Base-by-base conservation (phyloP, 108 stramenopile species). In the Phaeodactylum tricornutum region DNA sequence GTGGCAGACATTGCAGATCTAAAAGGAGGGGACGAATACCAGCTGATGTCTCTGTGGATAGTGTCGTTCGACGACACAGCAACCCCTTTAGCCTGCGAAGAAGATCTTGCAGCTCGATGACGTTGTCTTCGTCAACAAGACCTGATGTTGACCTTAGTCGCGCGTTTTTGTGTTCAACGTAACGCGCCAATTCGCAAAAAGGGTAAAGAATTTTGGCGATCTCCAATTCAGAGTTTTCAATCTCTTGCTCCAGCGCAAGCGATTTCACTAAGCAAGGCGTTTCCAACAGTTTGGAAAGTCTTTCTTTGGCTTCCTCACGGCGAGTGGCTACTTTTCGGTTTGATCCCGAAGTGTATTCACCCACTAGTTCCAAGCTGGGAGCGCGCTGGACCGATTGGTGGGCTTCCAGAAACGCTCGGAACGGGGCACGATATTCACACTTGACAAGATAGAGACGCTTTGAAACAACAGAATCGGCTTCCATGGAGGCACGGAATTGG, bases 371-470 rank as follows among this genome's bases (percentile, higher is more conserved):
- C 53, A 77, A 53, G 34, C 71, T 56, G 5, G 90, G 90, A 8
- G 90, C 90, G n/a, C 74, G 66, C 33, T 73, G 64, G 12, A 87
- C 44, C 5, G 78, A 62, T 50, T 66, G 66, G 62, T 84, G 86
- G 48, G 76, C 76, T 59, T 92, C 90, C 64, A 81, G 58, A 55
- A 80, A 75, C 19, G 82, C 75, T 41, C 90, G 85, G 35, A 92
- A 67, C 3, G 90, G 90, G 26, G 83, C 85, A 8, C 90, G 82
- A 47, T 92, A 92, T 46, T 92, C 90, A 41, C 77, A 79, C 56
- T 92, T 92, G 46, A 92, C 85, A 38, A 92, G 55, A 44, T 92
- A 87, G 42, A 92, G 41, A 6, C 90, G 82, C 48, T 92, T 87
- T 12, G 78, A 67, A 1, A 92, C 80, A 5, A 83, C 81, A 5